These are phyloP conservation scores for Aspergillus diversus DNA, from an alignment of 495 filamentous ascomycete species.

Conservation along the genomic window DNA sequence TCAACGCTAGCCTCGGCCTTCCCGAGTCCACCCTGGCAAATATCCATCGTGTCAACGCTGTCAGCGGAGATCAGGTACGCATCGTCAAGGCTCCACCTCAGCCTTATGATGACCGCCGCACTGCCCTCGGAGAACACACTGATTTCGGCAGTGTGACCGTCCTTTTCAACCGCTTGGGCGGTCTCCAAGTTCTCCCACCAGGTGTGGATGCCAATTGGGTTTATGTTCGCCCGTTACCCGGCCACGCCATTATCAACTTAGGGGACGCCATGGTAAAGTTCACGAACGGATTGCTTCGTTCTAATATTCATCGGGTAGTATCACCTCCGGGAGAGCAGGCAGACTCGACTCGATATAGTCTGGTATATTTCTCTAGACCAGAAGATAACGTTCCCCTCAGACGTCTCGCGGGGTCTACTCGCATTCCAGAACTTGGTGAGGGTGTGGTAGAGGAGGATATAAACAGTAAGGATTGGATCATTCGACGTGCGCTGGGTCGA, in stretches of 20 bases:
- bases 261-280: constrained; percentile 69
- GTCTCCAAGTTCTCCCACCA: constrained; percentile 59
- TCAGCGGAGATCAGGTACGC: constrained; percentile 63
- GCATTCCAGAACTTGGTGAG: constrained; percentile 36
- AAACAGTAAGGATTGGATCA: constrained; percentile 54
- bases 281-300: constrained; percentile 60
- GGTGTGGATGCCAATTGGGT: constrained; percentile 54
- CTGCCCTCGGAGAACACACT: constrained; percentile 54
- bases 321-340: constrained; percentile 59
- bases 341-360: constrained; percentile 54
- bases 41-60: constrained; percentile 52
- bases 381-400: constrained; percentile 59
- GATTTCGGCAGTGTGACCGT: constrained; percentile 60
- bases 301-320: constrained; percentile 66
- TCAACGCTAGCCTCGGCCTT: constrained; percentile 56
- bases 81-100: constrained; percentile 55
- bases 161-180: constrained; percentile 63
- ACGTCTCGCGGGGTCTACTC: constrained; percentile 41
- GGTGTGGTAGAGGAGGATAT: constrained; percentile 45
- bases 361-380: constrained; percentile 66
- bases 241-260: constrained; percentile 65
- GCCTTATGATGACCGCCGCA: constrained; percentile 41
- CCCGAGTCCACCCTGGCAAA: constrained; percentile 47
- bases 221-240: constrained; percentile 61
- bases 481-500: constrained; percentile 44